Percentiles rank a stretch among this genome's conserved stretches.
phyloP scores from a whole-genome alignment of 306 rosid species.

The Dryas octopetala region DNA sequence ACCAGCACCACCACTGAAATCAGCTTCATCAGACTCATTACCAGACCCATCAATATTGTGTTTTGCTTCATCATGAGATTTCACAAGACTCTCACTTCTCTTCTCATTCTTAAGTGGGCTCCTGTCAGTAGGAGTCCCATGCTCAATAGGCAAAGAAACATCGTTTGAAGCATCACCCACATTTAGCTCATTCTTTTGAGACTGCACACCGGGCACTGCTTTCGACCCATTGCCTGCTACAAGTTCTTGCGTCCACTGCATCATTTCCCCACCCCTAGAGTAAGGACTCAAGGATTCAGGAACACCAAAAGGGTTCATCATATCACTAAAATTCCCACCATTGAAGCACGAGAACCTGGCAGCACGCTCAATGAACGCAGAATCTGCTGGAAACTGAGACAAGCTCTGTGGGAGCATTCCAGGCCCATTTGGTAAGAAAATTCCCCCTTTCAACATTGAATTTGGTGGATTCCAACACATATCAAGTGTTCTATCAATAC shows the following conservation, averaged over 20 bases:
- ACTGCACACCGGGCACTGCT: conserved; percentile 38
- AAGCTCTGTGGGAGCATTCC: conserved; percentile 58
- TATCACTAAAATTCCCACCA: conserved; percentile 61
- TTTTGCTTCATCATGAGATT: conserved; percentile 67
- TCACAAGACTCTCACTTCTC: conserved; percentile 43
- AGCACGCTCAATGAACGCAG: conserved; percentile 88
- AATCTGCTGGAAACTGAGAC: conserved; percentile 86
- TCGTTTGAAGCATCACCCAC: conserved; percentile 53
- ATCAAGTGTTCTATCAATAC: conserved; percentile 56
- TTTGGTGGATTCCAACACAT: conserved; percentile 62
- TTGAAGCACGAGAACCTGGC: conserved; percentile 79
- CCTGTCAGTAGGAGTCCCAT: conserved; percentile 42
- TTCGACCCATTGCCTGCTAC: conserved; percentile 45
- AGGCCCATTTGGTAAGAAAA: conserved; percentile 53
- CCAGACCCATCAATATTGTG: conserved; percentile 44
- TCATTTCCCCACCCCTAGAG: conserved; percentile 38
- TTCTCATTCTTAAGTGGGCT: conserved; percentile 56
- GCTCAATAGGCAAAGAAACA: conserved; percentile 45
- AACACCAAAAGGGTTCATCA: conserved; percentile 53
- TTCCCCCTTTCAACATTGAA: conserved; percentile 52
- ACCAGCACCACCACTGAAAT: conserved; percentile 51
- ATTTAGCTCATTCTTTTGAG: conserved; percentile 45
- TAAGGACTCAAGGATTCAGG: conserved; percentile 54
- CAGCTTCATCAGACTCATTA: conserved; percentile 73
- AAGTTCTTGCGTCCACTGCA: conserved; percentile 47